Conservation (phyloP, 495 filamentous ascomycete genomes). For the Friedmanniomyces simplex region DNA sequence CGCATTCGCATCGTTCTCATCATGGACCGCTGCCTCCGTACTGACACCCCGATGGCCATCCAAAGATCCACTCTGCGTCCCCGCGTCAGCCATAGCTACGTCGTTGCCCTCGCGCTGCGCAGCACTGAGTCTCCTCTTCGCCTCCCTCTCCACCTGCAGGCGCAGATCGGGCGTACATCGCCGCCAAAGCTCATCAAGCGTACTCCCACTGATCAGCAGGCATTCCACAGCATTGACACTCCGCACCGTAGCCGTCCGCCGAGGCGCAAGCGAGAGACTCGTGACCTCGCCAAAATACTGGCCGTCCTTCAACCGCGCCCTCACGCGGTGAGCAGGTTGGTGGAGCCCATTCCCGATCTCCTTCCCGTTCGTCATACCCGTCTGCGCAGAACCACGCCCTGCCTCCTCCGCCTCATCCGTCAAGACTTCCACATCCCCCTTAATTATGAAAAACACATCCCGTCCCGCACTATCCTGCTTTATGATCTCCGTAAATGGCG, state of each 20-base stretch:
- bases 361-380: constrained; percentile 4
- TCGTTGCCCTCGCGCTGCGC: constrained; percentile 46
- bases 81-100: constrained; percentile 65
- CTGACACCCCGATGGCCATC: not conserved
- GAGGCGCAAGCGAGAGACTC: constrained; percentile 76
- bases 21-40: not conserved
- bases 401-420: constrained; percentile 38
- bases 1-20: constrained; percentile 1
- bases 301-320: constrained; percentile 72
- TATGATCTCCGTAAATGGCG: constrained; percentile 93
- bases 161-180: constrained; percentile 71
- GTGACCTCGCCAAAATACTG: constrained; percentile 97
- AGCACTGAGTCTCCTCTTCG: constrained; percentile 53
- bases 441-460: constrained; percentile 92
- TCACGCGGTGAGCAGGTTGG: constrained; percentile 32
- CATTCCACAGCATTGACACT: constrained; percentile 91
- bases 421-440: constrained; percentile 92
- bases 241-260: constrained; percentile 85
- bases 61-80: not conserved
- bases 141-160: constrained; percentile 77
- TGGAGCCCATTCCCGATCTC: constrained; percentile 13
- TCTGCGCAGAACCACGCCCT: constrained; percentile 1
- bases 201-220: constrained; percentile 79
- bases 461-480: constrained; percentile 74
- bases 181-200: constrained; percentile 77